These are phyloP conservation scores for Sclerospora graminicola DNA, from an alignment of 352 stramenopile species.

Conservation along the genomic window DNA sequence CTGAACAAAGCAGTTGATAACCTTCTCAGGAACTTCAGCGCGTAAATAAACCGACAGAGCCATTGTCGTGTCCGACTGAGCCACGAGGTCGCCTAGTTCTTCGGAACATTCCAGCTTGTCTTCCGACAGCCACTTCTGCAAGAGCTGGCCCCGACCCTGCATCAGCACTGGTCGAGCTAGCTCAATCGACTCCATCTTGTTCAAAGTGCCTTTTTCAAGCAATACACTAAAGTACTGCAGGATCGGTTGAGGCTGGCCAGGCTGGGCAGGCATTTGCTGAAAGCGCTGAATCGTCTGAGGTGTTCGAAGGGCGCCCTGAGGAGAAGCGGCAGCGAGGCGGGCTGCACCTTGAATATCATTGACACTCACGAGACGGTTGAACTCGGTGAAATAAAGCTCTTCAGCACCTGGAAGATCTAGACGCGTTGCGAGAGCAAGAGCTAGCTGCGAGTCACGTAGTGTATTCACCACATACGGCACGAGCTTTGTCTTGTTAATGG, in stretches of 20 bases:
- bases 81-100: constrained; percentile 95
- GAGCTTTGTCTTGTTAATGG: constrained; percentile 95
- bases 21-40: constrained; percentile 96
- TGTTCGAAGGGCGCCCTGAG: constrained; percentile 89
- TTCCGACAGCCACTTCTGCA: constrained; percentile 99
- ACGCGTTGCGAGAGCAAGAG: constrained; percentile 91
- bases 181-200: constrained; percentile 99
- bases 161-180: constrained; percentile 95
- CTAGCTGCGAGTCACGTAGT: constrained; percentile 93
- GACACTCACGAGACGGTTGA: constrained; percentile 89
- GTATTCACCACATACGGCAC: constrained; percentile 99
- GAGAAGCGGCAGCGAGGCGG: constrained; percentile 87
- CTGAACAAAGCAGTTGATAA: constrained; percentile 99
- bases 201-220: constrained; percentile 96
- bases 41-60: constrained; percentile 97
- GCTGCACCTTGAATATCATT: constrained; percentile 80
- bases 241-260: constrained; percentile 94
- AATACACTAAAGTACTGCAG: constrained; percentile 99
- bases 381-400: constrained; percentile 97
- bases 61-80: constrained; percentile 94
- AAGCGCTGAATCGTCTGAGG: constrained; percentile 98
- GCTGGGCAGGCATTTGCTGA: constrained; percentile 95
- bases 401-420: constrained; percentile 96
- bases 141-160: constrained; percentile 93
- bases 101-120: constrained; percentile 98